Evolutionary conservation across 306 rosid species (phyloP).

Genomic region (Sesbania bispinosa): DNA sequence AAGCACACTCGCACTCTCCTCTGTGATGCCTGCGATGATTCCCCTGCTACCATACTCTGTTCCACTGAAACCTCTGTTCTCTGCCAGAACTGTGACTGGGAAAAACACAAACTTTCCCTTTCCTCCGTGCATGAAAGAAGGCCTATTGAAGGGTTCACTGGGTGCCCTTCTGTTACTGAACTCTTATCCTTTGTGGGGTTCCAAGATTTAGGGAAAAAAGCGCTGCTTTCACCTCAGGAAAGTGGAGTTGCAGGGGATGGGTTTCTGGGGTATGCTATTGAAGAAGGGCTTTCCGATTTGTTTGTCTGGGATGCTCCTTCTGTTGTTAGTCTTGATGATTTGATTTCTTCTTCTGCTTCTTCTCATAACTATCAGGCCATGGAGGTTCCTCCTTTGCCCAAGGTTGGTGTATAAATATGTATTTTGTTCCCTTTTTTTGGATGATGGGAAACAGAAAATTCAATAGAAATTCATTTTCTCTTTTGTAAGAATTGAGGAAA

Average conservation of each 20-base stretch:
- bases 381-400: constrained; percentile 81
- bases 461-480: background rate
- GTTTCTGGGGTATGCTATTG: constrained; percentile 30
- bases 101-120: constrained; percentile 41
- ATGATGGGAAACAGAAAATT: background rate
- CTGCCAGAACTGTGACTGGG: constrained; percentile 95
- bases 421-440: background rate
- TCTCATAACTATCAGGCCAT: constrained; percentile 59
- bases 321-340: constrained; percentile 62
- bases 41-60: constrained; percentile 84
- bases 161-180: constrained; percentile 64
- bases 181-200: constrained; percentile 53
- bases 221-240: constrained; percentile 35
- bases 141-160: constrained; percentile 74
- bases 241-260: constrained; percentile 19
- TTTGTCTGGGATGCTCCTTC: constrained; percentile 71
- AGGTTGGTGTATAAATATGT: constrained; percentile 43
- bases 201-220: constrained; percentile 51
- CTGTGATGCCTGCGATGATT: constrained; percentile 61
- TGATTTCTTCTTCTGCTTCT: constrained; percentile 53
- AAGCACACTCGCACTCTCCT: constrained; percentile 76
- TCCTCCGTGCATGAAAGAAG: constrained; percentile 55
- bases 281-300: constrained; percentile 45
- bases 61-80: constrained; percentile 65
- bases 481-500: background rate